Evolutionary conservation across 371 early-diverging fungal species (phyloP), one percentile per base, ranked within the genome.

Genomic region (Mucor lusitanicus): DNA sequence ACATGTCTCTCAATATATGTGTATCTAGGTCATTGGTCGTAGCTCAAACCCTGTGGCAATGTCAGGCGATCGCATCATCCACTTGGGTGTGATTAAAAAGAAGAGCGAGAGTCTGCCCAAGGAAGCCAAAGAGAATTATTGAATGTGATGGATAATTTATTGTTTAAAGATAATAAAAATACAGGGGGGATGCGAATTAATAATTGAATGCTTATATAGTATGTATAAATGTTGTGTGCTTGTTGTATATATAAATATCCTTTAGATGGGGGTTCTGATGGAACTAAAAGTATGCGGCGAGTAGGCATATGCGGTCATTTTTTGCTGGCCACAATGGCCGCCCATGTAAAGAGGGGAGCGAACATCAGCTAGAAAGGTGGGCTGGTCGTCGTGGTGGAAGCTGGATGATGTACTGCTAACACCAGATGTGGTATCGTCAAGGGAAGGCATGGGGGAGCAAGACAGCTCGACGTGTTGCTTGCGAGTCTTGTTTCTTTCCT

Each of bases 1-100:
- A 60, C 4, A 30, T n/a, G 6, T 30, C 30, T 21, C 39, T 13
- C 17, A 3, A 42, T 42, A 15, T 21, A 0, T 23, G 23, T 33
- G 25, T 23, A 0, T 37, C 1, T 63, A 82, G 82, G 73, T 79
- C 2, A 83, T 81, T 48, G 81, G 83, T 32, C 70, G 79, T 39
- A 79, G 81, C 46, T 83, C 83, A 6, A 83, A 94, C 61, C 94
- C 94, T 1, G 94, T 94, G 1, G 92, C 92, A 59, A 90, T 91
- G 81, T 83, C 85, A 27, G 94, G 94, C 1, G 90, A 88, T 70
- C 86, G 94, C 23, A 92, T 94, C 61, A 70, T 92, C 27, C 94
- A 94, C 71, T 71, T 94, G 8, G 94, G 94, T 35, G 90, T 93
- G 5, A 91, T 92, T n/a, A 83, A 83, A 65, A 72, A 78, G 32